A percentile compares a stretch with the other conserved stretches of the same genome.
Evolutionary conservation across 441 rosid genomes (phyloP).

Genomic region (Theobroma grandiflorum): DNA sequence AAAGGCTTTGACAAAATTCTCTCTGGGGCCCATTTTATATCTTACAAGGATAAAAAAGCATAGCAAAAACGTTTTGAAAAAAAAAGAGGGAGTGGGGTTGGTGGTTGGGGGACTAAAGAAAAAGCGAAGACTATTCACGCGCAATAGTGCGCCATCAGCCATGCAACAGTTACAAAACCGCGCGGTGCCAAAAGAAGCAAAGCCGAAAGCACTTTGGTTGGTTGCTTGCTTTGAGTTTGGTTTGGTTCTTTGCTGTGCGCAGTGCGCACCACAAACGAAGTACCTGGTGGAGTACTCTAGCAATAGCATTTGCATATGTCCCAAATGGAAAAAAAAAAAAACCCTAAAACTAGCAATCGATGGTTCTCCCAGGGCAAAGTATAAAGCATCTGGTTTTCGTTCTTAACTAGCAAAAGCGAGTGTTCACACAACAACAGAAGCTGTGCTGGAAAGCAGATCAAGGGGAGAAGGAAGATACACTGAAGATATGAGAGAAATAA

Average conservation of each 20-base stretch:
- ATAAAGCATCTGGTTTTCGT: not conserved
- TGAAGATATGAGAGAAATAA: not conserved
- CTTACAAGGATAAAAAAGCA: not conserved
- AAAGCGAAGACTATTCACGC: slow-evolving; percentile 33
- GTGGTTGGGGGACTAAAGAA: not conserved
- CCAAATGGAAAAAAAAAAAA: not conserved
- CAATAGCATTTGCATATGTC: no score
- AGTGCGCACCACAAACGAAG: not conserved
- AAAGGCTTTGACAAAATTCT: slow-evolving; percentile 14
- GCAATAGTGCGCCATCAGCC: slow-evolving; percentile 28
- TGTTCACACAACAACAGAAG: not conserved
- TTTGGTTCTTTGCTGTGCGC: not conserved
- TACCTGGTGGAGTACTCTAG: not conserved
- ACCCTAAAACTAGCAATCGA: not conserved
- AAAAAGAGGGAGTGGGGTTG: not conserved
- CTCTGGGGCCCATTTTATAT: slow-evolving; percentile 30
- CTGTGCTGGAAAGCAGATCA: not conserved
- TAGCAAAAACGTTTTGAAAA: not conserved
- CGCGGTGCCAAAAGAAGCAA: slow-evolving; percentile 31
- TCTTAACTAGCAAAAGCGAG: not conserved
- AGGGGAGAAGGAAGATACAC: not conserved
- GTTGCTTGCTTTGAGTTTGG: not conserved
- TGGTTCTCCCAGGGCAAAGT: not conserved
- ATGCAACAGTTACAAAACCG: not conserved
- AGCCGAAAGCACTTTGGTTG: slow-evolving; percentile 5